Evolutionary conservation across 1,139 yeast genomes (phyloP).

Genomic region (Blastobotrys capitulatus): DNA sequence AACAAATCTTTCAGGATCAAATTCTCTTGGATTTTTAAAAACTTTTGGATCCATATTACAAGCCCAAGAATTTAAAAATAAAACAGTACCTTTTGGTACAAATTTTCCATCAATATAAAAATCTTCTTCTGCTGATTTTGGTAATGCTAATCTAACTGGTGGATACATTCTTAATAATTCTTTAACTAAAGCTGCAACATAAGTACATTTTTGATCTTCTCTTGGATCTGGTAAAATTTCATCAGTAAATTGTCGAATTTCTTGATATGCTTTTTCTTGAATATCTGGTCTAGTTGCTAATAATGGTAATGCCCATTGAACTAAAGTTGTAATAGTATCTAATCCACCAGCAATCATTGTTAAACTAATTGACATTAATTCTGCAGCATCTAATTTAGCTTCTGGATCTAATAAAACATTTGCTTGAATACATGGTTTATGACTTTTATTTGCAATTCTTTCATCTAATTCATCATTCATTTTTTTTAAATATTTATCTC

Average conservation of each 20-base stretch:
- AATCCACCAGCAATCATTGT: slow-evolving; percentile 76
- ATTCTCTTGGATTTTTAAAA: slow-evolving; percentile 44
- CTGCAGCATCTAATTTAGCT: slow-evolving; percentile 34
- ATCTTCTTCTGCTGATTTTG: slow-evolving; percentile 50
- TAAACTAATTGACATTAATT: slow-evolving; percentile 55
- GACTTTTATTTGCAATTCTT: slow-evolving; percentile 20
- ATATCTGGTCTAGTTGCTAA: slow-evolving; percentile 42
- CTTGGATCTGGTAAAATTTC: slow-evolving; percentile 45
- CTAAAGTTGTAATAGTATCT: slow-evolving; percentile 61
- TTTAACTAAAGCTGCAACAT: slow-evolving; percentile 50
- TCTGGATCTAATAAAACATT: slow-evolving; percentile 31
- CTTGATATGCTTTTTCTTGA: slow-evolving; percentile 42
- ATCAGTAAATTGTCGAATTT: slow-evolving; percentile 33
- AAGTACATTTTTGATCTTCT: slow-evolving; percentile 38
- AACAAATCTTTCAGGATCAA: slow-evolving; percentile 56
- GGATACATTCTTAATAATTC: slow-evolving; percentile 56
- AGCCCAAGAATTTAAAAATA: slow-evolving; percentile 63
- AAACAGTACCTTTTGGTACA: slow-evolving; percentile 50
- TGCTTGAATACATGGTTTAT: slow-evolving; percentile 42
- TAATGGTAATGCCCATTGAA: slow-evolving; percentile 52
- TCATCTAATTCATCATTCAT: slow-evolving; percentile 27
- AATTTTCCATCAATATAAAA: slow-evolving; percentile 37
- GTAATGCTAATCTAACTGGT: slow-evolving; percentile 62
- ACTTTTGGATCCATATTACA: slow-evolving; percentile 56
- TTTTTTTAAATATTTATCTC: slow-evolving; percentile 47